Evolutionary conservation across 192 early-diverging fungal genomes (phyloP).

Genomic region (Bifiguratus adelaidae): DNA sequence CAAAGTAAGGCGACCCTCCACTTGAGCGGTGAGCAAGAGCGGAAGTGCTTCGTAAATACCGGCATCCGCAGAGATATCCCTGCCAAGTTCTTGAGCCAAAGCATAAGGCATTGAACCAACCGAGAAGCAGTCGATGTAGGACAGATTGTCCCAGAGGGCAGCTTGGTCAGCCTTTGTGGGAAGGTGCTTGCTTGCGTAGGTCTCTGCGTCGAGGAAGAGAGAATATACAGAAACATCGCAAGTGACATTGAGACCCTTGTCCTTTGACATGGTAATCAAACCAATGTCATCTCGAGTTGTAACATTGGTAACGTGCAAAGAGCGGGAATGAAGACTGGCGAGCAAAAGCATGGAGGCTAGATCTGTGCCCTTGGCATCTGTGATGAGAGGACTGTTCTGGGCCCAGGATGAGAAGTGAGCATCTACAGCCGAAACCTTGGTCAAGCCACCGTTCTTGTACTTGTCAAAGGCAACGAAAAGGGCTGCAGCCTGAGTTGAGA

Average conservation of each 20-base stretch:
- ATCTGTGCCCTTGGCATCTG: constrained; percentile 77
- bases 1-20: constrained; percentile 64
- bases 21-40: constrained; percentile 73
- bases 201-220: constrained; percentile 62
- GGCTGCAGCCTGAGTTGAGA: constrained; percentile 30
- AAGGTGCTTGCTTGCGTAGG: constrained; percentile 24
- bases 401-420: constrained; percentile 80
- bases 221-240: constrained; percentile 89
- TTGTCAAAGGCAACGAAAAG: constrained; percentile 53
- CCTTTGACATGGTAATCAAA: constrained; percentile 77
- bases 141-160: constrained; percentile 73
- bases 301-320: constrained; percentile 87
- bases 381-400: constrained; percentile 55
- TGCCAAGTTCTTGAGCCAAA: constrained; percentile 42
- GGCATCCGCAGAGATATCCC: constrained; percentile 19
- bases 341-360: constrained; percentile 84
- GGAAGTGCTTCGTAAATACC: constrained; percentile 64
- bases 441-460: constrained; percentile 23
- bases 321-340: constrained; percentile 68
- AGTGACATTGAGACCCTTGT: constrained; percentile 76
- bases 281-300: constrained; percentile 68
- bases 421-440: constrained; percentile 52
- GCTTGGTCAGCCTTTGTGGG: constrained; percentile 48
- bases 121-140: constrained; percentile 86
- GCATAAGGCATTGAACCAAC: constrained; percentile 61